A percentile compares a stretch with the other conserved stretches of the same genome.
Conservation (phyloP, 2,329 filamentous ascomycete genomes). For the Paraphoma sp. region DNA sequence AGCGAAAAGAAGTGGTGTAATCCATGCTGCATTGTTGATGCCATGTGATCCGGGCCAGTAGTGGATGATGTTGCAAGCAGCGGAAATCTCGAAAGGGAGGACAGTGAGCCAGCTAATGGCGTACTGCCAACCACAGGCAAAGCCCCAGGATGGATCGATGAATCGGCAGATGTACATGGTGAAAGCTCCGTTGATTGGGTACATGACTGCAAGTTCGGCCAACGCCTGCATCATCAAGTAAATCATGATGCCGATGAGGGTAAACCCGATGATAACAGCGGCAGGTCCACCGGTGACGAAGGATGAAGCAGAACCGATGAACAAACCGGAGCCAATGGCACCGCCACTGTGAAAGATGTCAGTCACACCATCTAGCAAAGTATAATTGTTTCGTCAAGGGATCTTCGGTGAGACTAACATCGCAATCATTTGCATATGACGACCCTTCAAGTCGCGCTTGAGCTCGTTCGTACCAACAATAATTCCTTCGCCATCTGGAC, state of each 20-base stretch:
- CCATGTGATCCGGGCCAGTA: constrained; percentile 71
- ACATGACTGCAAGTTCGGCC: constrained; percentile 88
- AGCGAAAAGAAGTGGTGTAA: constrained; percentile 75
- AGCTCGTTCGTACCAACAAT: too few relatives aligned
- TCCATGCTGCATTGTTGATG: constrained; percentile 65
- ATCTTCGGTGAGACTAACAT: constrained; percentile 71
- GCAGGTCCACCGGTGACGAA: constrained; percentile 48
- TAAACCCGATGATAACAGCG: constrained; percentile 44
- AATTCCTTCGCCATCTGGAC: too few relatives aligned
- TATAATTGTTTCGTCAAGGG: constrained; percentile 61
- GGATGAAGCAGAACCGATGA: constrained; percentile 72
- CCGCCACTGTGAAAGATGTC: constrained; percentile 18
- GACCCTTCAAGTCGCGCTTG: constrained; percentile 31
- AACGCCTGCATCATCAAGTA: constrained; percentile 92
- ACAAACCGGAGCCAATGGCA: constrained; percentile 66
- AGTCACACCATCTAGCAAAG: constrained; percentile 3
- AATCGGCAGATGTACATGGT: constrained; percentile 94
- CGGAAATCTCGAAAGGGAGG: constrained; percentile 84
- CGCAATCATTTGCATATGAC: constrained; percentile 95
- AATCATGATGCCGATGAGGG: constrained; percentile 81
- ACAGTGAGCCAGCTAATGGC: constrained; percentile 87
- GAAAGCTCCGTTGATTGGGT: constrained; percentile 91
- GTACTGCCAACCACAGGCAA: constrained; percentile 96
- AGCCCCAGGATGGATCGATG: constrained; percentile 91
- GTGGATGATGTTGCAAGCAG: constrained; percentile 81